Percentiles rank a stretch among this genome's conserved stretches.
These are phyloP conservation scores for Pilatotrama ljubarskyi DNA, from an alignment of 768 basidiomycete species.

Conservation along the genomic window DNA sequence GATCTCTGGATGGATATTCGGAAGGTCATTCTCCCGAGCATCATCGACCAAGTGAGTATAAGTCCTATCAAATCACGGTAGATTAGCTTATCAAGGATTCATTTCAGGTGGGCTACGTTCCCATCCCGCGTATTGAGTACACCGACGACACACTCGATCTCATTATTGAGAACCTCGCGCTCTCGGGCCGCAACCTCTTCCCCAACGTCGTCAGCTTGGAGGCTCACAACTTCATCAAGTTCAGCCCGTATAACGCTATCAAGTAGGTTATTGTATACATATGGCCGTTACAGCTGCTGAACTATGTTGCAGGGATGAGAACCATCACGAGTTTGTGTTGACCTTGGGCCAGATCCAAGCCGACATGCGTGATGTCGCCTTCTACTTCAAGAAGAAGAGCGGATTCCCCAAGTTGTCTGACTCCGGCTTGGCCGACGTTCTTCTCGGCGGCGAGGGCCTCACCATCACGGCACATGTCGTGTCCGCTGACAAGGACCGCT, in stretches of 20 bases:
- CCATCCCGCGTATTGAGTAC: slow-evolving; percentile 94
- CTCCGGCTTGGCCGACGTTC: slow-evolving; percentile 81
- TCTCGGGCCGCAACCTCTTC: slow-evolving; percentile 87
- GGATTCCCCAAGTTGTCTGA: slow-evolving; percentile 81
- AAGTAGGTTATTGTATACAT: too few relatives aligned
- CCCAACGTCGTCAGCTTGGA: slow-evolving; percentile 76
- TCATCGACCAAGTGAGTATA: slow-evolving; percentile 67
- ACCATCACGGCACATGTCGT: slow-evolving; percentile 65
- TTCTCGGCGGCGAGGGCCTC: slow-evolving; percentile 83
- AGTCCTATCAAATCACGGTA: background rate
- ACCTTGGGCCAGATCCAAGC: slow-evolving; percentile 86
- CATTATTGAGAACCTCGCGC: slow-evolving; percentile 89
- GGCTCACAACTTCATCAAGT: slow-evolving; percentile 79
- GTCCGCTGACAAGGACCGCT: slow-evolving; percentile 59
- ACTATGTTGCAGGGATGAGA: slow-evolving; percentile 44
- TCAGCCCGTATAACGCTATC: slow-evolving; percentile 70
- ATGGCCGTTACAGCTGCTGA: too few relatives aligned
- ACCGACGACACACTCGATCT: slow-evolving; percentile 84
- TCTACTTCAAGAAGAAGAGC: slow-evolving; percentile 85
- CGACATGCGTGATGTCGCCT: slow-evolving; percentile 91
- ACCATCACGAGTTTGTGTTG: slow-evolving; percentile 72
- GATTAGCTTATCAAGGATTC: background rate
- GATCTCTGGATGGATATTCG: slow-evolving; percentile 89
- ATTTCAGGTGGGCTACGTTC: slow-evolving; percentile 68
- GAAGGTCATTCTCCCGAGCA: slow-evolving; percentile 73